Evolutionary conservation across 805 yeast species (phyloP), one percentile per base, ranked within the genome.

Genomic region (Yamadazyma sp.): DNA sequence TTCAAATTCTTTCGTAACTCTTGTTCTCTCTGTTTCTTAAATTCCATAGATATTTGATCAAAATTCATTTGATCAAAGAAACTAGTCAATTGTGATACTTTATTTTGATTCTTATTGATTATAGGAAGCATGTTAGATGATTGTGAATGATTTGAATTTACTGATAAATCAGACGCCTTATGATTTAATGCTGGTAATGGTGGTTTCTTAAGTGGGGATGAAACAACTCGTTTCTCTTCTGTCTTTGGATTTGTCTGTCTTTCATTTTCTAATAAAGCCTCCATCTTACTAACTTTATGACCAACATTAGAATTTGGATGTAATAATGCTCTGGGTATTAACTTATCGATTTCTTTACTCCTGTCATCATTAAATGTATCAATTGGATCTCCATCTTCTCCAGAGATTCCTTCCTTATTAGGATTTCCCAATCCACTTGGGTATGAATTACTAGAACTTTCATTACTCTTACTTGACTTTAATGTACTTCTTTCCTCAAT

Each of bases 1-100:
- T 78, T 71, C 27, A 86, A 53, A 42, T 82, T 79, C 38, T 73
- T 65, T 30, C 56, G 53, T 40, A 87, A 73, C 52, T 91, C 96
- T 29, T 70, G 62, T 44, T 86, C 95, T 51, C 98, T 76, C 51
- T 89, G 95, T 45, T 78, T 70, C 52, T 86, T 94, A 54, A 91
- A 89, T 53, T 93, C 97, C 47, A 72, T 70, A 0, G 96, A 85
- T 8, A 86, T 63, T 37, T 83, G 84, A 47, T 83, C 93, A 44
- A 86, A 78, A 49, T 86, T 91, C 59, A 82, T 76, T 38, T 79
- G 78, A 53, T 84, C 83, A 62, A 79, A 80, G 52, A 76, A 79
- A 39, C 63, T 76, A 0, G 89, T 82, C 35, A 85, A 53, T 42
- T 80, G 78, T 38, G 77, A 72, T 1, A 85, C 95, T 33, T 61